Conservation (phyloP, 768 basidiomycete species). For the Kwoniella sp. region DNA sequence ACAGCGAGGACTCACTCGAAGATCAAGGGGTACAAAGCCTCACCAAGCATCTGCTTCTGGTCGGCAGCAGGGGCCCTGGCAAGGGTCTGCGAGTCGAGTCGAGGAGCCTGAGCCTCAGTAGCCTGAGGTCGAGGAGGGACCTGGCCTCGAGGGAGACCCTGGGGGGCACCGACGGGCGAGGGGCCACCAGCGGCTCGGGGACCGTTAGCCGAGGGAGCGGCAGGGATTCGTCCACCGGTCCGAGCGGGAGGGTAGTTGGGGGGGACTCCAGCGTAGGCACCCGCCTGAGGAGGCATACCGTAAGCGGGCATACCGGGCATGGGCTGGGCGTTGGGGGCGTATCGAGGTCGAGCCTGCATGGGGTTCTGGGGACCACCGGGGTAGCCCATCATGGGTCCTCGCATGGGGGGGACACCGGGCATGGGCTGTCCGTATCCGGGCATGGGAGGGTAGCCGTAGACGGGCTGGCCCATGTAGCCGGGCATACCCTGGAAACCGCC, state of each 20-base stretch:
- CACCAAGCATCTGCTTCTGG: slow-evolving; percentile 99
- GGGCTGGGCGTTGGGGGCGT: slow-evolving; percentile 66
- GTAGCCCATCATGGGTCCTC: slow-evolving; percentile 60
- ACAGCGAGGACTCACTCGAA: slow-evolving; percentile 61
- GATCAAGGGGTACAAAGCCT: slow-evolving; percentile 91
- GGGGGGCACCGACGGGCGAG: slow-evolving; percentile 47
- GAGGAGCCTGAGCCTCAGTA: slow-evolving; percentile 49
- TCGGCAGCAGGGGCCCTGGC: slow-evolving; percentile 65
- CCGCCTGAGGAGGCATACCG: slow-evolving; percentile 25
- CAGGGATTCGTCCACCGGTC: slow-evolving; percentile 53
- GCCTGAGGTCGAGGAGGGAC: slow-evolving; percentile 44
- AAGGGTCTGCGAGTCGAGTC: slow-evolving; percentile 62
- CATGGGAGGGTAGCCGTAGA: slow-evolving; percentile 73
- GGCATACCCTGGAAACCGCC: slow-evolving; percentile 60
- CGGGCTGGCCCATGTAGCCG: slow-evolving; percentile 68
- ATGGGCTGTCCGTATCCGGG: slow-evolving; percentile 75
- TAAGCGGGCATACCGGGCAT: slow-evolving; percentile 54
- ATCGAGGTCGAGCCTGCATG: slow-evolving; percentile 57
- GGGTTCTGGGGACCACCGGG: slow-evolving; percentile 63
- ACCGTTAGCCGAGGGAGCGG: slow-evolving; percentile 54
- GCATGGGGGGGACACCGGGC: slow-evolving; percentile 57
- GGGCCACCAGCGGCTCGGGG: slow-evolving; percentile 54
- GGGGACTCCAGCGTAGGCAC: slow-evolving; percentile 23
- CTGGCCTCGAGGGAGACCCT: slow-evolving; percentile 53
- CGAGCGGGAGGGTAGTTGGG: slow-evolving; percentile 38